Evolutionary conservation across 352 stramenopile genomes (phyloP).

Genomic region (Phytophthora fragariae): DNA sequence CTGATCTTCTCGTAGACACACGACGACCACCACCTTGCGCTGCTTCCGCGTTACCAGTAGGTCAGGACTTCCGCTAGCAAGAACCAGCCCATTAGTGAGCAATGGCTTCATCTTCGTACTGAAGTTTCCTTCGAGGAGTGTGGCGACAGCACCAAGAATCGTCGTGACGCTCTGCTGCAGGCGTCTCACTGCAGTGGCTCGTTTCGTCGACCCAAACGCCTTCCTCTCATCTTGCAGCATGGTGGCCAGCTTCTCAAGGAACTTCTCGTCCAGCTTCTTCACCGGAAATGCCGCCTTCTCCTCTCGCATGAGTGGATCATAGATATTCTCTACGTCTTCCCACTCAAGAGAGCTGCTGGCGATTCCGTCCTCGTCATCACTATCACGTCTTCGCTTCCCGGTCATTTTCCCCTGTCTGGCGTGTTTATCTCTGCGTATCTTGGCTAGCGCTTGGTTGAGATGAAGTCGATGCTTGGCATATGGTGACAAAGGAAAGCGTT

Average conservation of each 20-base stretch:
- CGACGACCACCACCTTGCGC: not conserved
- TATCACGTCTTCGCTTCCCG: conserved; percentile 1
- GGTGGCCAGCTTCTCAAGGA: conserved; percentile 1
- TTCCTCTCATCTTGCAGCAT: conserved; percentile 9
- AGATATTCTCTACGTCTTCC: conserved; percentile 3
- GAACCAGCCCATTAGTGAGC: conserved; percentile 3
- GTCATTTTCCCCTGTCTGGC: not conserved
- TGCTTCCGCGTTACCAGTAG: not conserved
- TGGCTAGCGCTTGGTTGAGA: conserved; percentile 2
- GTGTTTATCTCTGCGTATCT: not conserved
- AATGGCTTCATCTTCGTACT: conserved; percentile 3
- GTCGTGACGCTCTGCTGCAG: conserved; percentile 4
- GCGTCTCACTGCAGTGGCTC: conserved; percentile 5
- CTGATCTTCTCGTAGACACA: conserved; percentile 1
- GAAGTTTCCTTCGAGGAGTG: not conserved
- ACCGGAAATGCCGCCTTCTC: conserved; percentile 8
- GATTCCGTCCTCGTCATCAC: not conserved
- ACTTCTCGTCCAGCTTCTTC: not conserved
- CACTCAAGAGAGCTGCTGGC: not conserved
- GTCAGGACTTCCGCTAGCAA: not conserved
- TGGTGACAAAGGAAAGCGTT: not conserved
- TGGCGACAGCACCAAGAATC: conserved; percentile 13
- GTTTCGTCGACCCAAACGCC: conserved; percentile 3
- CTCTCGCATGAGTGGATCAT: conserved; percentile 2
- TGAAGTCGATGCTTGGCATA: conserved; percentile 6